A percentile compares a stretch with the other conserved stretches of the same genome.
phyloP scores from a whole-genome alignment of 768 basidiomycete species.

The Leccinum truebloodii region DNA sequence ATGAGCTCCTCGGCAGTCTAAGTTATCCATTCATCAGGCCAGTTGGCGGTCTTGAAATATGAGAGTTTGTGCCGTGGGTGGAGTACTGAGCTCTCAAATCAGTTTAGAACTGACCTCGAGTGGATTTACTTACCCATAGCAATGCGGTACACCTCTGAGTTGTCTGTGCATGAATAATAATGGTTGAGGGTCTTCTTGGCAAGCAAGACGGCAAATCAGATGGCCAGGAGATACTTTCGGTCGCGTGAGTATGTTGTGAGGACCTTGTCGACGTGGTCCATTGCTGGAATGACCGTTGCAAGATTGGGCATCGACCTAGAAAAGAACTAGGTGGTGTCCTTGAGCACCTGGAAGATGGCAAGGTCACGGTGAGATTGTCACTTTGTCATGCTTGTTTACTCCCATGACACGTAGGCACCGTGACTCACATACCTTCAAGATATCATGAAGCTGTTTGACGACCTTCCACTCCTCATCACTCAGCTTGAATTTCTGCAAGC shows the following conservation, averaged over 20 bases:
- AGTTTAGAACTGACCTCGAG: too few relatives aligned
- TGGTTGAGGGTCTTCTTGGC: slow-evolving; percentile 3
- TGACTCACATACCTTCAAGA: background rate
- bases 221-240: background rate
- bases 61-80: too few relatives aligned
- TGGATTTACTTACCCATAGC: too few relatives aligned
- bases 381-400: too few relatives aligned
- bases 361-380: background rate
- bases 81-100: too few relatives aligned
- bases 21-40: too few relatives aligned
- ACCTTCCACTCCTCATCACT: too few relatives aligned
- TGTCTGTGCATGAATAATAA: slow-evolving; percentile 2
- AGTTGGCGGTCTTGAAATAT: too few relatives aligned
- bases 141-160: background rate
- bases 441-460: background rate
- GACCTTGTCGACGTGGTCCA: slow-evolving; percentile 34
- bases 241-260: slow-evolving; percentile 10
- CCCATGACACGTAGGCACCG: too few relatives aligned
- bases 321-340: slow-evolving; percentile 30
- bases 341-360: slow-evolving; percentile 17
- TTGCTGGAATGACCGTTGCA: slow-evolving; percentile 32
- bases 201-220: background rate
- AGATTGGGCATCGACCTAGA: slow-evolving; percentile 22
- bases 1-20: too few relatives aligned
- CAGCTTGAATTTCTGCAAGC: too few relatives aligned